These are phyloP conservation scores for Ensete glaucum DNA, from an alignment of 176 grass and related monocot genomes.

Conservation along the genomic window DNA sequence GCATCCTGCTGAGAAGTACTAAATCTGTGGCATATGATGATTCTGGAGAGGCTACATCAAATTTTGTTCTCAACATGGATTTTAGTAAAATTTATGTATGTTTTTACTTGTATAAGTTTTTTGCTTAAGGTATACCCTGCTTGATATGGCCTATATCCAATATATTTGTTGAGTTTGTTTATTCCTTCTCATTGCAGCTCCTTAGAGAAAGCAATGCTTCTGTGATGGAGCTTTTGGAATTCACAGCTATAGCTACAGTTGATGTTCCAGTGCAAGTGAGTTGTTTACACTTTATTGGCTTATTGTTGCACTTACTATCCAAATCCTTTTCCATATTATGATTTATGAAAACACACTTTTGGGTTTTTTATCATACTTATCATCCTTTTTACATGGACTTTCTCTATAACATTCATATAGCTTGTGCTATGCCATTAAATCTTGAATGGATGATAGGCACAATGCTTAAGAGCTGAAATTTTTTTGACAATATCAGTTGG, in stretches of 20 bases:
- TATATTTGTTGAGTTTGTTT: conserved; percentile 25
- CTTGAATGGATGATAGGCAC: too few species aligned
- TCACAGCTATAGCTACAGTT: conserved; percentile 50
- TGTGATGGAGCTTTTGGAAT: conserved; percentile 64
- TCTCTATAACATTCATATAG: too few species aligned
- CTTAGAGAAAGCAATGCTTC: conserved; percentile 63
- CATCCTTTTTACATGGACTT: too few species aligned
- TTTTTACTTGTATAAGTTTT: not conserved
- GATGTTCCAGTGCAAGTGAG: conserved; percentile 75
- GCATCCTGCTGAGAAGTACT: conserved; percentile 46
- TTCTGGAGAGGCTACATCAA: conserved; percentile 40
- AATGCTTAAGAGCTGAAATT: too few species aligned
- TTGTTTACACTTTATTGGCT: conserved; percentile 18
- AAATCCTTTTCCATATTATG: not conserved
- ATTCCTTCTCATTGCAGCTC: conserved; percentile 54
- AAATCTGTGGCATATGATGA: conserved; percentile 43
- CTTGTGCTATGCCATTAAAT: too few species aligned
- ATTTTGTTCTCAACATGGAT: conserved; percentile 56
- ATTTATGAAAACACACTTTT: too few species aligned
- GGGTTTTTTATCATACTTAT: too few species aligned
- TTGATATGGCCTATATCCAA: not conserved
- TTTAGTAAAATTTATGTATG: conserved; percentile 71
- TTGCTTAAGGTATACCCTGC: conserved; percentile 12
- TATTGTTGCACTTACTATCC: not conserved
- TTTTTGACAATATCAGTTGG: too few species aligned